Percentiles rank a stretch among this genome's conserved stretches.
Conservation (phyloP, 73 alveolate species). For the Durusdinium trenchii region DNA sequence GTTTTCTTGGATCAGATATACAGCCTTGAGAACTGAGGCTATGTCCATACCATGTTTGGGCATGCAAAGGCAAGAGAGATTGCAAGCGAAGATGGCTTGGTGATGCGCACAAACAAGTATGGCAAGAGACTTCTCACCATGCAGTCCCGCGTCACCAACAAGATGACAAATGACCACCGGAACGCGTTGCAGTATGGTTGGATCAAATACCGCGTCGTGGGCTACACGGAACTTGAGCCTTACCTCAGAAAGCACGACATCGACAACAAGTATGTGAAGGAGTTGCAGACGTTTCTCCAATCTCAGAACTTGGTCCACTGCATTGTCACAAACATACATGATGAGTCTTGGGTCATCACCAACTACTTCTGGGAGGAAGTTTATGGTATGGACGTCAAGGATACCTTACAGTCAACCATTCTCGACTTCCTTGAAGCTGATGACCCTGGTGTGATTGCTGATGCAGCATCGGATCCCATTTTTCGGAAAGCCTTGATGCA, state of each 20-base stretch:
- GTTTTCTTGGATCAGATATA: too few species aligned
- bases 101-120: conserved; percentile 24
- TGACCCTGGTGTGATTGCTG: conserved; percentile 12
- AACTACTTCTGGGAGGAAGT: conserved; percentile 18
- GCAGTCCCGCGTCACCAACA: conserved; percentile 33
- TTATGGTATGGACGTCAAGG: background rate
- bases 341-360: conserved; percentile 13
- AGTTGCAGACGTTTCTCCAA: background rate
- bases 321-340: background rate
- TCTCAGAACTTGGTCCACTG: conserved; percentile 19
- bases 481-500: background rate
- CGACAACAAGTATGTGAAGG: background rate
- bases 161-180: background rate
- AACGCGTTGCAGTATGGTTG: conserved; percentile 31
- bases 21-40: too few species aligned
- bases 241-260: background rate
- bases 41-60: conserved; percentile 38
- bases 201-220: conserved; percentile 14
- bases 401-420: background rate
- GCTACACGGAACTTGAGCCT: background rate
- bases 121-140: conserved; percentile 14
- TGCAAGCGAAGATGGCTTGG: conserved; percentile 24
- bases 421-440: conserved; percentile 25
- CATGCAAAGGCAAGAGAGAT: conserved; percentile 19
- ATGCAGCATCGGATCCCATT: background rate